phyloP scores from a whole-genome alignment of 176 grass and related monocot species.

The Musa acuminata region DNA sequence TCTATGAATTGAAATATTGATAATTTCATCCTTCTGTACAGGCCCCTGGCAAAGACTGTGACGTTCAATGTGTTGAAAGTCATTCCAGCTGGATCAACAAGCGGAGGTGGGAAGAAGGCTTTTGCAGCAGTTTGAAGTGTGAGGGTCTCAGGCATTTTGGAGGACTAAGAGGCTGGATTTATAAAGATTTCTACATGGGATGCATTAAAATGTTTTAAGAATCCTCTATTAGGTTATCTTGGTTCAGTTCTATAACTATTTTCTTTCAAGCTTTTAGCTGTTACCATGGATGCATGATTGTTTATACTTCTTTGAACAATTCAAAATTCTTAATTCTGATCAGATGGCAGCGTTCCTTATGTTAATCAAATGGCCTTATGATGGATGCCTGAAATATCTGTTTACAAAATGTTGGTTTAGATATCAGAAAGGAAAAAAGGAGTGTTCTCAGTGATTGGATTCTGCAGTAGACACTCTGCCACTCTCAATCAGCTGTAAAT shows the following conservation, averaged over 20 bases:
- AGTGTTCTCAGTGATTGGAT: too few species aligned
- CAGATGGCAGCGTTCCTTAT: neutral
- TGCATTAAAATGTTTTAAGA: neutral
- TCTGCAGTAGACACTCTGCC: too few species aligned
- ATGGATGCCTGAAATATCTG: neutral
- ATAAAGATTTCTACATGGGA: neutral
- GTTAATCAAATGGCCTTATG: neutral
- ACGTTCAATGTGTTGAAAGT: constrained; percentile 1
- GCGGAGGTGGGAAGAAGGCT: constrained; percentile 2
- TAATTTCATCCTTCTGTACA: neutral
- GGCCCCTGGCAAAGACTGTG: neutral
- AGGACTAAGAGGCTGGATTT: neutral
- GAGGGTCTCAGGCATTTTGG: too few species aligned
- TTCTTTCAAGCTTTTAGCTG: neutral
- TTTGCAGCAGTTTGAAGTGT: neutral
- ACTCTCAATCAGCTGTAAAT: too few species aligned
- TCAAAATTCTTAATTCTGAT: neutral
- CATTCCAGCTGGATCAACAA: constrained; percentile 1
- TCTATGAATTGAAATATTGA: neutral
- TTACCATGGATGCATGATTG: neutral
- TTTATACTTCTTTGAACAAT: neutral
- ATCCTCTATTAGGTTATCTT: neutral
- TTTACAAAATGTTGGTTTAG: too few species aligned
- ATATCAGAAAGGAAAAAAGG: too few species aligned
- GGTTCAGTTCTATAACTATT: neutral